Base-by-base conservation (phyloP, 2,329 filamentous ascomycete genomes). In the Hortaea werneckii region DNA sequence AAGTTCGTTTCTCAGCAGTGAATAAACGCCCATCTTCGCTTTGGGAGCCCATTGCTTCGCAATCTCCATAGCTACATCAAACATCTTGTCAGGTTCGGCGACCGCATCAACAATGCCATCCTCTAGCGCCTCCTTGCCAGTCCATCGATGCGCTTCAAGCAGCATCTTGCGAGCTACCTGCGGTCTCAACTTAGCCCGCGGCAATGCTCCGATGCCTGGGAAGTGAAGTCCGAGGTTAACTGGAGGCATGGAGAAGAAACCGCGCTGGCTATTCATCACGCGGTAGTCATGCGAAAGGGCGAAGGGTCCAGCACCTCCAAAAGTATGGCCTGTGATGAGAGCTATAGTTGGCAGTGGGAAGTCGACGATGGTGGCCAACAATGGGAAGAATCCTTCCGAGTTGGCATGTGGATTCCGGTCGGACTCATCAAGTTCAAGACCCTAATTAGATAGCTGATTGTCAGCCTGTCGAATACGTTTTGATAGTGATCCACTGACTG, bases 221-320 rank as follows among this genome's bases (percentile, higher is more conserved):
- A 78, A 78, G 51, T 77, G 73, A 28, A 78, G 60, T 5, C 75
- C 75, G 1, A 78, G 66, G 45, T 77, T 68, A 0, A 78, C 72
- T 0, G 75, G 74, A 0, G 75, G 75, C 70, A 74, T 73, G 46
- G 61, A 70, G 43, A 73, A 58, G 56, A 70, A 73, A 32, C 71
- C 71, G 11, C 70, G 65, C 40, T 65, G 58, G 38, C 59, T 60
- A 54, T 73, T 73, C 69, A 73, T 73, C 40, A 73, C 62, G 9
- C 71, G 65, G 54, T 73, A 73, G 54, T 74, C 71, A 46, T 72
- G 70, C 29, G 63, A 62, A 5, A 74, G 55, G 0, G 69, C 68
- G 39, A 73, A 66, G n/a, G 69, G 71, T 41, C 68, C 70, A 5
- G 65, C 71, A 8, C 70, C 71, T 20, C 71, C 71, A 44, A 74